Evolutionary conservation across 352 stramenopile species (phyloP), one percentile per base, ranked within the genome.

Genomic region (Pelagophyceae sp.): DNA sequence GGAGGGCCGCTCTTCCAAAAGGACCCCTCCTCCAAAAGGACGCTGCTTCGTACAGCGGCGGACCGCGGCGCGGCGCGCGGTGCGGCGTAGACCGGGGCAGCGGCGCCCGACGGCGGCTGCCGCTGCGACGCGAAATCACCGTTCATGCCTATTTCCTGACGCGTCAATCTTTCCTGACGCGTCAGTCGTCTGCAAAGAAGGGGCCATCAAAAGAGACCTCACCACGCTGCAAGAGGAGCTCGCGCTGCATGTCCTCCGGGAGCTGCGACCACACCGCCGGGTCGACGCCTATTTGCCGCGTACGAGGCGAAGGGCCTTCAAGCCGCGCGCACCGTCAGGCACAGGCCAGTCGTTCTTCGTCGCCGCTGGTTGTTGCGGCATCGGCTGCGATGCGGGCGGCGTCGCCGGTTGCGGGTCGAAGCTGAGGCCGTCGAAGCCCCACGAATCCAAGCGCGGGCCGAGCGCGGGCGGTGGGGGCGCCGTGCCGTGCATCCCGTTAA

Each of bases 201-300:
- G n/a, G n/a, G n/a, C n/a, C n/a, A n/a, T n/a, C n/a, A n/a, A n/a
- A n/a, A n/a, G n/a, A n/a, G n/a, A n/a, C n/a, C n/a, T n/a, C n/a
- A n/a, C 61, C 67, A 37, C 38, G 33, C 67, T 74, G 67, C 2
- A 74, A 3, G 17, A 74, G 67, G 5, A 74, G 33, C 67, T 74
- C 67, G 33, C 67, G 67, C 38, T 74, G 67, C 67, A 74, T 74
- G 35, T 50, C 67, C 37, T 74, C 67, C 2, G 67, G 67, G 27
- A 74, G 67, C 35, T 74, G 67, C 2, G 33, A 31, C 67, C 67
- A 74, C 15, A 74, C 67, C 35, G 25, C 33, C 17, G 67, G 67
- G 67, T 74, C 67, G 20, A 74, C 38, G n/a, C n/a, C n/a, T n/a
- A n/a, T n/a, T n/a, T n/a, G n/a, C n/a, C n/a, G n/a, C n/a, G n/a